Evolutionary conservation across 2,329 filamentous ascomycete genomes (phyloP), one percentile per base, ranked within the genome.

Genomic region (Aspergillus flavus): DNA sequence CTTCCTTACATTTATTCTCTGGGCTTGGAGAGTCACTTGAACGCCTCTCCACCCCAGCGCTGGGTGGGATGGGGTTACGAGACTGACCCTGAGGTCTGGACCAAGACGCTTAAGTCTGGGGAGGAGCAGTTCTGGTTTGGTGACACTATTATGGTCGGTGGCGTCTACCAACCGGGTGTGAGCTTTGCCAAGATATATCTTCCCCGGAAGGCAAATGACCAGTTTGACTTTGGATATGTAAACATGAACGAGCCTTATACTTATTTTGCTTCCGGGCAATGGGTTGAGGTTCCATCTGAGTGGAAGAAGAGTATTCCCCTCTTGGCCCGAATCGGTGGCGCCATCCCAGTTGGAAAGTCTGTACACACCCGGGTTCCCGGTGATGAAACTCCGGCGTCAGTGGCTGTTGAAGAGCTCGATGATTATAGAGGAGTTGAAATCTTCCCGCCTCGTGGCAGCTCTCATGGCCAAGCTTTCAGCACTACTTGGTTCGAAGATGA

Each of bases 41-140:
- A 78, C 0, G 90, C 90, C 0, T 78, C 81, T 0, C 89, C 90
- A 1, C 87, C 89, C 0, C 89, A 91, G 69, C 81, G 89, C 58
- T 92, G 90, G 90, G 87, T 87, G 0, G 90, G 90, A 0, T 92
- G 89, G 89, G 89, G 88, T 30, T 91, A 89, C 69, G 89, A 92
- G 71, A 71, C 77, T 0, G 90, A 92, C 67, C 79, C 86, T 0
- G 86, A 87, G 64, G 86, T 92, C 0, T 92, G 90, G 90, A 86
- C 79, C 2, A 81, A 81, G 55, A 70, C 80, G 0, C 77, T 91
- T 3, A 87, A 85, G 61, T 81, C 85, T 34, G 89, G 89, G 9
- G 90, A 92, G 68, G 85, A 85, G 4, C 89, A 93, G 72, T 92
- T 89, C 78, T 92, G 89, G 89, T 84, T 92, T 28, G 90, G 90